Evolutionary conservation across 108 stramenopile genomes (phyloP).

Genomic region (Nitzschia palea): DNA sequence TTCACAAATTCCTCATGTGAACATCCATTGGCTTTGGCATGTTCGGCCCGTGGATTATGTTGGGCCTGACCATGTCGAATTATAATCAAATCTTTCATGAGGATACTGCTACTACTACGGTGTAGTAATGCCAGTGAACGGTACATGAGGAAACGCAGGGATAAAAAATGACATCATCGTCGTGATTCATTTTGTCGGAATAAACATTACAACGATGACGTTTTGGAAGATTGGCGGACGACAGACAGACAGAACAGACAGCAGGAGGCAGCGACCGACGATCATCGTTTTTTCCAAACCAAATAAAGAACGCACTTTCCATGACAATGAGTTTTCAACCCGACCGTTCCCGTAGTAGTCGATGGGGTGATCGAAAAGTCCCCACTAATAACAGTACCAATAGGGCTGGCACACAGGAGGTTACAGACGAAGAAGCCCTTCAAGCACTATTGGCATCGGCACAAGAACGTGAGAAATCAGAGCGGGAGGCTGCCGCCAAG

Average conservation of each 20-base stretch:
- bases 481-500: conserved; percentile 14
- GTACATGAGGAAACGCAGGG: too few species aligned
- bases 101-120: too few species aligned
- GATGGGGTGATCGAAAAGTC: conserved; percentile 1
- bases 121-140: too few species aligned
- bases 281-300: too few species aligned
- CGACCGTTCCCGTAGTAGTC: not conserved
- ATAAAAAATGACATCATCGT: too few species aligned
- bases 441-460: conserved; percentile 30
- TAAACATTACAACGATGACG: too few species aligned
- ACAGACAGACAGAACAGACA: not conserved
- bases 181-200: too few species aligned
- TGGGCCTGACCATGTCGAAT: conserved; percentile 77
- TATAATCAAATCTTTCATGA: conserved; percentile 54
- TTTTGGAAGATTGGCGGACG: not conserved
- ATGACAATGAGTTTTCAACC: too few species aligned
- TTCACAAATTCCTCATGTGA: conserved; percentile 64
- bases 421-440: conserved; percentile 44
- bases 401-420: not conserved
- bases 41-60: conserved; percentile 83
- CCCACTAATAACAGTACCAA: not conserved
- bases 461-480: conserved; percentile 15
- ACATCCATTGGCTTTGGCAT: conserved; percentile 61
- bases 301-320: too few species aligned
- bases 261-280: not conserved